Conservation (phyloP, 2,329 filamentous ascomycete species). For the Lachnellula suecica region DNA sequence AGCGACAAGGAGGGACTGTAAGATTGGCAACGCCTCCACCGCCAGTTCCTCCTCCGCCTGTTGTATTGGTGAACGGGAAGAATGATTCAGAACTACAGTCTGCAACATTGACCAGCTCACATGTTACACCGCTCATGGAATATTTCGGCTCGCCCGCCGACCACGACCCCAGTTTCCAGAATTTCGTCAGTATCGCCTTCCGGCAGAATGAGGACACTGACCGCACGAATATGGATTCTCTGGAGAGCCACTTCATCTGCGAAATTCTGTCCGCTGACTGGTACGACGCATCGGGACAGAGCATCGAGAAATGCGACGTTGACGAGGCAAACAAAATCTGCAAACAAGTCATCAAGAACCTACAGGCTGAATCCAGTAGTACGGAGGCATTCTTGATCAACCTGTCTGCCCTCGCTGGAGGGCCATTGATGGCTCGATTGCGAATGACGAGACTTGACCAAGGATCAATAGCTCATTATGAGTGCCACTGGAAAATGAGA, state of each 20-base stretch:
- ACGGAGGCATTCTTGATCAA: conserved; percentile 60
- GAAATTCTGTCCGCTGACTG: conserved; percentile 51
- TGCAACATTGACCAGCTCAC: conserved; percentile 19
- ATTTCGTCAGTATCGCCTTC: conserved; percentile 29
- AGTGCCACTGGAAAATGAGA: conserved; percentile 54
- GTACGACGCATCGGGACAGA: conserved; percentile 47
- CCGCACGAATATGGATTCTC: conserved; percentile 53
- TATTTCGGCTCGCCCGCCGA: conserved; percentile 25
- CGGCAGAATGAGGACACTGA: conserved; percentile 30
- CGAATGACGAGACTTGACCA: conserved; percentile 45
- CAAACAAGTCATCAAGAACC: conserved; percentile 51
- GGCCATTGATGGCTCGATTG: conserved; percentile 47
- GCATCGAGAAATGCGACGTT: conserved; percentile 42
- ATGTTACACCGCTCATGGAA: conserved; percentile 27
- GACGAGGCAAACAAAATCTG: conserved; percentile 56
- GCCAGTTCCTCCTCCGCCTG: conserved; percentile 34
- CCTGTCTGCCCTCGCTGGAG: conserved; percentile 55
- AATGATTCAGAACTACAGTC: conserved; percentile 31
- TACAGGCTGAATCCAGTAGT: conserved; percentile 49
- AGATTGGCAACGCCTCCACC: conserved; percentile 59
- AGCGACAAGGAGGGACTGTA: conserved; percentile 58
- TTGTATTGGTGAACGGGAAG: conserved; percentile 49
- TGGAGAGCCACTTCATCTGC: conserved; percentile 55
- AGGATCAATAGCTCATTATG: conserved; percentile 45
- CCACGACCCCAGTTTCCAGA: conserved; percentile 21